Percentiles rank a stretch among this genome's conserved stretches.
These are phyloP conservation scores for Chrysanthemum makinoi DNA, from an alignment of 129 eudicot genomes.

Conservation along the genomic window DNA sequence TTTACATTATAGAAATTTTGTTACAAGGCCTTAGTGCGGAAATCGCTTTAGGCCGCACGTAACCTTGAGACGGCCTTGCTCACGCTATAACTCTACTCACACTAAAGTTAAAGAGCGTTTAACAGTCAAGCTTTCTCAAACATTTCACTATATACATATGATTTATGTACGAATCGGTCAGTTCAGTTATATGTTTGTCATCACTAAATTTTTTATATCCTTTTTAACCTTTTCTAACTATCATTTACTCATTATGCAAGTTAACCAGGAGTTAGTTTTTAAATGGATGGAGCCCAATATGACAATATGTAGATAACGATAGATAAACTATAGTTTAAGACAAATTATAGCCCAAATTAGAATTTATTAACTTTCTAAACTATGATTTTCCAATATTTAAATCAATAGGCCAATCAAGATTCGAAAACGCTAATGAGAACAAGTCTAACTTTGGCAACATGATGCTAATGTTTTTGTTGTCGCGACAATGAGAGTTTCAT, in stretches of 20 bases:
- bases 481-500: constrained; percentile 8
- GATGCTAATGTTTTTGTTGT: background rate
- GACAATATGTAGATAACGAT: background rate
- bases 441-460: constrained; percentile 12
- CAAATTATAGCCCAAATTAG: constrained; percentile 12
- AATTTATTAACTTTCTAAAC: constrained; percentile 1
- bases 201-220: background rate
- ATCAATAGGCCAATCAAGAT: background rate
- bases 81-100: no score
- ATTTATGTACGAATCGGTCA: no score
- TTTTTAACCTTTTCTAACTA: background rate
- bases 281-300: background rate
- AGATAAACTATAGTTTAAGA: constrained; percentile 2
- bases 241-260: background rate
- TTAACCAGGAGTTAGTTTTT: background rate
- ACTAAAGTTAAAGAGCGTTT: no score
- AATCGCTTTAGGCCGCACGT: no score
- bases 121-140: no score
- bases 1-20: no score
- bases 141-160: no score
- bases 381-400: background rate
- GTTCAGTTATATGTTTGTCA: background rate
- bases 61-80: background rate
- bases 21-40: no score
- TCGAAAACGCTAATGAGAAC: background rate